Evolutionary conservation across 495 filamentous ascomycete genomes (phyloP).

Genomic region (Entonaema liquescens): DNA sequence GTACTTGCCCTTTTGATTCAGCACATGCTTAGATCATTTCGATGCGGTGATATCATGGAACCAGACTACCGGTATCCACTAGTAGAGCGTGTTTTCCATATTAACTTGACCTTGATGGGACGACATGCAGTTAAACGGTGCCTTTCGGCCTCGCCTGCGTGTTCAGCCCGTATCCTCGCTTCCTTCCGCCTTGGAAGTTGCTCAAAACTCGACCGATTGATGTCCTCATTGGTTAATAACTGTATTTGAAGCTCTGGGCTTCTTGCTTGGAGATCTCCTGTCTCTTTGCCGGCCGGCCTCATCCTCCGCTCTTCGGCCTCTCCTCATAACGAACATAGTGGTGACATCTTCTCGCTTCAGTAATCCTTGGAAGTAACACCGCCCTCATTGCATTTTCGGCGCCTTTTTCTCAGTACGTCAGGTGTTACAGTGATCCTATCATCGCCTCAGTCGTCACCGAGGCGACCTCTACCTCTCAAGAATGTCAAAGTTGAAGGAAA

Average conservation of each 20-base stretch:
- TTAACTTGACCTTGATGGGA: slow-evolving; percentile 11
- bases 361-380: slow-evolving; percentile 17
- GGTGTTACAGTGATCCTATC: slow-evolving; percentile 37
- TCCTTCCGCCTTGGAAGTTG: slow-evolving; percentile 14
- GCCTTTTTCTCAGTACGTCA: slow-evolving; percentile 17
- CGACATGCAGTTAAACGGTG: slow-evolving; percentile 18
- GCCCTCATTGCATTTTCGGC: slow-evolving; percentile 14
- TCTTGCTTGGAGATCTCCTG: slow-evolving; percentile 6
- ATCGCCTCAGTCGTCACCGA: slow-evolving; percentile 38
- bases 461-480: slow-evolving; percentile 13
- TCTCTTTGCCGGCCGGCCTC: slow-evolving; percentile 1
- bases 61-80: slow-evolving; percentile 35
- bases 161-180: slow-evolving; percentile 23
- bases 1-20: slow-evolving; percentile 26
- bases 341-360: slow-evolving; percentile 5
- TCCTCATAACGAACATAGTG: slow-evolving; percentile 11
- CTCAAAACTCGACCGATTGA: neutral
- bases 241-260: slow-evolving; percentile 4
- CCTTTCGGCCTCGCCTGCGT: slow-evolving; percentile 24
- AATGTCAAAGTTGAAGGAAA: slow-evolving; percentile 8
- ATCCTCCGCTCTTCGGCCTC: slow-evolving; percentile 8
- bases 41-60: slow-evolving; percentile 37
- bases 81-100: slow-evolving; percentile 4
- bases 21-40: slow-evolving; percentile 19
- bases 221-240: slow-evolving; percentile 8